A percentile compares a stretch with the other conserved stretches of the same genome.
Evolutionary conservation across 2,329 filamentous ascomycete genomes (phyloP).

Genomic region (Clonostachys sp.): DNA sequence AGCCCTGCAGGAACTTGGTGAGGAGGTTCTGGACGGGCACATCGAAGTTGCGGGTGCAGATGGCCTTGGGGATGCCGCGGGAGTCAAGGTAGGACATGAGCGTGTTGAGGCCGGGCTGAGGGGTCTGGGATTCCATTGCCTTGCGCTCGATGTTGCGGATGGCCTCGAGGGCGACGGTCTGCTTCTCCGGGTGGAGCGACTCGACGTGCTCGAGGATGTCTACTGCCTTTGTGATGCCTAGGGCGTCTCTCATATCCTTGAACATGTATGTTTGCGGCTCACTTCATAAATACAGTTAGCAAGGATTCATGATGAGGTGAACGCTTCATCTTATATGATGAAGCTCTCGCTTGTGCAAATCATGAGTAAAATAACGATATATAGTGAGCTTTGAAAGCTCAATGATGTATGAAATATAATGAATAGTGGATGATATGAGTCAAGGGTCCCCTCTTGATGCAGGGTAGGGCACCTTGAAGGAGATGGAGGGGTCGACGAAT

Average conservation of each 20-base stretch:
- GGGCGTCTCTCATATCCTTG: conserved; percentile 70
- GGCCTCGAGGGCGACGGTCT: conserved; percentile 62
- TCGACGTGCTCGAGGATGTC: conserved; percentile 93
- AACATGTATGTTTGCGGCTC: conserved; percentile 97
- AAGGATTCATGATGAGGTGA: background rate
- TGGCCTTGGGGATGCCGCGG: conserved; percentile 66
- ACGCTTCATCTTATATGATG: background rate
- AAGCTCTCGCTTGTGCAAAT: background rate
- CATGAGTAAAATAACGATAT: background rate
- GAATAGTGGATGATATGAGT: too few relatives aligned
- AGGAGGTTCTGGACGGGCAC: conserved; percentile 72
- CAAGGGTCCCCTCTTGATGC: too few relatives aligned
- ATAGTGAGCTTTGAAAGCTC: background rate
- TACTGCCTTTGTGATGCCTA: conserved; percentile 65
- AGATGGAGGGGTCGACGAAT: too few relatives aligned
- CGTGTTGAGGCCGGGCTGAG: conserved; percentile 72
- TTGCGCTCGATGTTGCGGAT: conserved; percentile 75
- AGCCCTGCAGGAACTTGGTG: conserved; percentile 64
- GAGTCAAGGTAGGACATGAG: conserved; percentile 81
- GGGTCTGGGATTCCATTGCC: conserved; percentile 75
- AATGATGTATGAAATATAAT: background rate
- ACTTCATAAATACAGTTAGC: conserved; percentile 35
- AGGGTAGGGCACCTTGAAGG: too few relatives aligned
- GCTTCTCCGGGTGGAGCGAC: conserved; percentile 55
- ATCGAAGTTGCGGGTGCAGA: conserved; percentile 94